Conservation (phyloP, 169 alveolate genomes). For the Plasmodium relictum region DNA sequence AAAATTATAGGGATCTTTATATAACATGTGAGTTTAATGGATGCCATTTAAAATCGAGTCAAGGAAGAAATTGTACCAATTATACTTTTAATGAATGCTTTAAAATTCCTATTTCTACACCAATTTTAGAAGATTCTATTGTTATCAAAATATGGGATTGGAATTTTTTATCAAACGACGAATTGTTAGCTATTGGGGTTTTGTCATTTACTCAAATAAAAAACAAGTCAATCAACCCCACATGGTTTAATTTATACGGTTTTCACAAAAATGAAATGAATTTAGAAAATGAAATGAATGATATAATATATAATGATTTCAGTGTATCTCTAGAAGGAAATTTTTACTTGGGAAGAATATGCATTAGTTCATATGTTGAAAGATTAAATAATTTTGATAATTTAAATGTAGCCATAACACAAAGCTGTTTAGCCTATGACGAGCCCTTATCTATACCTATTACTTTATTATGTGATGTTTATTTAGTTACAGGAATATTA, state of each 20-base stretch:
- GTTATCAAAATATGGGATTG: slow-evolving; percentile 91
- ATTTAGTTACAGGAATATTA: slow-evolving; percentile 86
- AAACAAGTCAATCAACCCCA: slow-evolving; percentile 81
- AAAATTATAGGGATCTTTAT: slow-evolving; percentile 85
- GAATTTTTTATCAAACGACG: slow-evolving; percentile 68
- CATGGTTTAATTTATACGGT: slow-evolving; percentile 94
- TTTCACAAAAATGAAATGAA: slow-evolving; percentile 81
- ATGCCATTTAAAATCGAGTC: slow-evolving; percentile 88
- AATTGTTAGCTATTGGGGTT: slow-evolving; percentile 85
- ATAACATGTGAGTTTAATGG: slow-evolving; percentile 93
- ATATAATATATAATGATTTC: slow-evolving; percentile 25
- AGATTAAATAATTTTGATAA: slow-evolving; percentile 87
- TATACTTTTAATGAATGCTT: slow-evolving; percentile 93
- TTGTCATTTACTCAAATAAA: slow-evolving; percentile 86
- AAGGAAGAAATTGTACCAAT: slow-evolving; percentile 84
- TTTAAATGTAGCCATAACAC: slow-evolving; percentile 89
- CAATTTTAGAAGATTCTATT: slow-evolving; percentile 92
- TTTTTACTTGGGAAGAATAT: slow-evolving; percentile 90
- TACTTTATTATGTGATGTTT: slow-evolving; percentile 89
- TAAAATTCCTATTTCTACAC: slow-evolving; percentile 92
- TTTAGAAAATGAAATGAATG: slow-evolving; percentile 64
- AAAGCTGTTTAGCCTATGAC: slow-evolving; percentile 89
- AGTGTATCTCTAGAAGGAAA: slow-evolving; percentile 78
- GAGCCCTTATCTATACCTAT: slow-evolving; percentile 89
- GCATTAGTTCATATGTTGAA: slow-evolving; percentile 91